A percentile compares a stretch with the other conserved stretches of the same genome.
Evolutionary conservation across 1,139 yeast species (phyloP).

Genomic region (Blastobotrys indianensis): DNA sequence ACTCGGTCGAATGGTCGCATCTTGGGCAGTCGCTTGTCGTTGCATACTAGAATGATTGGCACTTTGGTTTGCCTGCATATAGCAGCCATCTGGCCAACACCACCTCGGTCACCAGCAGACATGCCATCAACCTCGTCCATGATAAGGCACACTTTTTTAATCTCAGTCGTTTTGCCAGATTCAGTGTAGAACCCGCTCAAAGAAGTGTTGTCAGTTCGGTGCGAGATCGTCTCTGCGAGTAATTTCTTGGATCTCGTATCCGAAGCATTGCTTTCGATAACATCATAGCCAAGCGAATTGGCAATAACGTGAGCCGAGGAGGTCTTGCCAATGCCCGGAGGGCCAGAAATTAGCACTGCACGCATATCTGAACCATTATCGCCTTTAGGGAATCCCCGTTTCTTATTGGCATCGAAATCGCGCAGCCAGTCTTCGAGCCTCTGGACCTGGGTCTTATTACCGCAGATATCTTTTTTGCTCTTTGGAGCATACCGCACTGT

Average conservation of each 20-base stretch:
- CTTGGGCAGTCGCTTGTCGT: conserved; percentile 85
- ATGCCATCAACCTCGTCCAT: conserved; percentile 99
- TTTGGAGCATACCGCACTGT: conserved; percentile 90
- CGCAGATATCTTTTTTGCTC: conserved; percentile 70
- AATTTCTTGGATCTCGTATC: conserved; percentile 84
- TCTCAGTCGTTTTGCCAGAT: conserved; percentile 27
- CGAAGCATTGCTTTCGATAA: conserved; percentile 87
- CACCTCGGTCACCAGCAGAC: conserved; percentile 99
- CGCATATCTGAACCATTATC: conserved; percentile 53
- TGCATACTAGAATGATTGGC: conserved; percentile 90
- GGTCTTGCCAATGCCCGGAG: conserved; percentile 97
- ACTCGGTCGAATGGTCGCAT: conserved; percentile 93
- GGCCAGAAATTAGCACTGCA: conserved; percentile 85
- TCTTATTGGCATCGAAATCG: conserved; percentile 64
- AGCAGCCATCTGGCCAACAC: conserved; percentile 90
- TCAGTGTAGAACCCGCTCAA: conserved; percentile 65
- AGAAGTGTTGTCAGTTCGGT: conserved; percentile 74
- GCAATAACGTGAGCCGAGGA: conserved; percentile 86
- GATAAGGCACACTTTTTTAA: conserved; percentile 64
- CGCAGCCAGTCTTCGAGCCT: conserved; percentile 66
- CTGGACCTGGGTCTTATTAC: conserved; percentile 72
- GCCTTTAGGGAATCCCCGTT: conserved; percentile 46
- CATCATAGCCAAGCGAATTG: conserved; percentile 68
- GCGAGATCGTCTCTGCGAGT: conserved; percentile 60
- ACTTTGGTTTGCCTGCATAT: conserved; percentile 80